Conservation (phyloP, 2,329 filamentous ascomycete species). For the Microthyrium microscopicum region DNA sequence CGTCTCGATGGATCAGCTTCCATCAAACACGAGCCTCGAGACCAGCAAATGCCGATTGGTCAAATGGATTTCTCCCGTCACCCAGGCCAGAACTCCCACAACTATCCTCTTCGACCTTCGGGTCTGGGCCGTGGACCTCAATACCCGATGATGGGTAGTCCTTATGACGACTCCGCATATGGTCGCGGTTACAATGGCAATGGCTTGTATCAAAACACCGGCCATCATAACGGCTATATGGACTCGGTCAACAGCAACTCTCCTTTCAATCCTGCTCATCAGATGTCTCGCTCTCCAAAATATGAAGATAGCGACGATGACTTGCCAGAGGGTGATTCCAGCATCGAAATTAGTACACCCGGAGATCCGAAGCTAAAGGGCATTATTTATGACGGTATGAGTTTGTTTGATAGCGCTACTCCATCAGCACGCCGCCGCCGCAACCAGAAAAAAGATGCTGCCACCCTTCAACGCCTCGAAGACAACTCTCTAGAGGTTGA, state of each 20-base stretch:
- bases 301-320: no score
- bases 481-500: conserved; percentile 46
- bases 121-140: no score
- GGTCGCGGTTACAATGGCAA: background rate
- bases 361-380: conserved; percentile 44
- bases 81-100: no score
- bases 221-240: background rate
- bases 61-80: no score
- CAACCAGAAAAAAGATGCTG: conserved; percentile 63
- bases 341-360: background rate
- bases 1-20: no score
- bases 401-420: conserved; percentile 64
- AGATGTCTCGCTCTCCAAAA: background rate
- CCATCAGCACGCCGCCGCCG: conserved; percentile 55
- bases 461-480: conserved; percentile 51
- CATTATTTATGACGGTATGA: conserved; percentile 61
- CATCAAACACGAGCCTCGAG: no score
- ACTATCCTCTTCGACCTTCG: no score
- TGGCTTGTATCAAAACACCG: background rate
- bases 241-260: background rate
- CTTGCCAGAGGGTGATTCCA: background rate
- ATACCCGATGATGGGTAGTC: no score
- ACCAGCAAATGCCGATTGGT: no score
- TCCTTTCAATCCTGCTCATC: background rate
- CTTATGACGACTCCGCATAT: no score